A percentile compares a stretch with the other conserved stretches of the same genome.
Conservation (phyloP, 495 filamentous ascomycete species). For the Talaromyces thailandensis region DNA sequence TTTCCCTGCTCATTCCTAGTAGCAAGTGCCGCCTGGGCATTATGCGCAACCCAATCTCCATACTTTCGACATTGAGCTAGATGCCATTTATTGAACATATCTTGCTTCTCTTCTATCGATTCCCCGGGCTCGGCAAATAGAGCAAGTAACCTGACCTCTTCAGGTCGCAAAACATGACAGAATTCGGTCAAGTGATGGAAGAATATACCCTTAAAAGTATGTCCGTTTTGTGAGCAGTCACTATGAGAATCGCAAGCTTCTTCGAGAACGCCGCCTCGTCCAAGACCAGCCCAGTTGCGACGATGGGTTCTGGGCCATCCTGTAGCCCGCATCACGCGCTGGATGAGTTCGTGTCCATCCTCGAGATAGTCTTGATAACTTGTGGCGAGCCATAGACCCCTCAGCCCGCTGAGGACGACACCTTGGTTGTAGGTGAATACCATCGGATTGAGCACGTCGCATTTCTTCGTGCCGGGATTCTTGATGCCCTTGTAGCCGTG, state of each 20-base stretch:
- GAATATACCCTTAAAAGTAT: constrained; percentile 95
- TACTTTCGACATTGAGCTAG: constrained; percentile 53
- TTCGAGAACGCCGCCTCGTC: constrained; percentile 71
- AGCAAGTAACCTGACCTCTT: constrained; percentile 24
- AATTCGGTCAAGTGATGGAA: constrained; percentile 83
- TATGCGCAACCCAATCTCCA: constrained; percentile 62
- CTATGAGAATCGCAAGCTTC: constrained; percentile 73
- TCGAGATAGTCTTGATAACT: constrained; percentile 55
- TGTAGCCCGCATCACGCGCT: constrained; percentile 64
- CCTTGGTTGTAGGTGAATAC: constrained; percentile 97
- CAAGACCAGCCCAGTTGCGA: constrained; percentile 60
- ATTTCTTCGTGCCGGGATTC: constrained; percentile 45
- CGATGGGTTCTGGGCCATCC: constrained; percentile 49
- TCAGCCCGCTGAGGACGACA: constrained; percentile 76
- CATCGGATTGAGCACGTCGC: constrained; percentile 76
- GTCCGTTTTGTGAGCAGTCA: constrained; percentile 71
- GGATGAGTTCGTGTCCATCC: constrained; percentile 70
- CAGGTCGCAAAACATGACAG: constrained; percentile 54
- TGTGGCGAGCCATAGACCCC: constrained; percentile 70
- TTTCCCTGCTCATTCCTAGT: constrained; percentile 62
- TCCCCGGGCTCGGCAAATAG: constrained; percentile 3
- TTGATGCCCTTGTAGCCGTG: constrained; percentile 44
- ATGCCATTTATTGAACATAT: constrained; percentile 38
- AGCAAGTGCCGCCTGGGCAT: constrained; percentile 62
- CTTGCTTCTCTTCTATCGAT: constrained; percentile 13